Evolutionary conservation across 2,329 filamentous ascomycete genomes (phyloP), one percentile per base, ranked within the genome.

Genomic region (Verticillium dahliae): DNA sequence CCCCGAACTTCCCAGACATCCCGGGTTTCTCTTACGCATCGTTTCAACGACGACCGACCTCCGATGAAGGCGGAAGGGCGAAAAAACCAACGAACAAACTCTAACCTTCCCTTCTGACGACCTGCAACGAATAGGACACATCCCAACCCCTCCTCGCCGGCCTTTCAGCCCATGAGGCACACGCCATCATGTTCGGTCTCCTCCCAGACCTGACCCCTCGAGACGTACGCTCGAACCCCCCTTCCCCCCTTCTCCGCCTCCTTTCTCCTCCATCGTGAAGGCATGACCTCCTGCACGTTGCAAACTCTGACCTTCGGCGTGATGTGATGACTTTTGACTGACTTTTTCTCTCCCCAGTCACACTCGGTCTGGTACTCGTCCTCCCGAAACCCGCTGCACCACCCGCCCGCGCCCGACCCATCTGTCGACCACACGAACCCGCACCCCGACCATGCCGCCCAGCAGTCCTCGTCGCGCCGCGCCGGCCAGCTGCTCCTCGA

Each of bases 321-420:
- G 45, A 52, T 52, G 38, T 60, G 27, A 31, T 31, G 27, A 31
- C 27, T 5, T 31, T 31, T 31, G 27, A 31, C 27, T 31, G 27
- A 31, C 27, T 31, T 31, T 50, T 33, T 52, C 60, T 39, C 15
- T 31, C 37, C 56, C 41, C 67, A 91, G 89, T 87, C 88, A 39
- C 87, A 91, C 73, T 83, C 85, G 59, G 81, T 91, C 62, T 92
- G 89, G 89, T 91, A 91, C 73, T 85, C 84, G 38, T 86, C 88
- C 13, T 82, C 87, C 6, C 82, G 85, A 58, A 79, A 78, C 70
- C 82, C 81, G 18, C 70, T 72, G 59, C 69, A 71, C n/a, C 71
- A 74, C 59, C 65, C 70, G 65, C 65, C 74, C 62, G 69, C 75
- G 56, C 67, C 72, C 63, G 72, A 76, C 57, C 65, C 72, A 60